phyloP scores from a whole-genome alignment of 2,329 filamentous ascomycete genomes.

The Fusarium sp. region DNA sequence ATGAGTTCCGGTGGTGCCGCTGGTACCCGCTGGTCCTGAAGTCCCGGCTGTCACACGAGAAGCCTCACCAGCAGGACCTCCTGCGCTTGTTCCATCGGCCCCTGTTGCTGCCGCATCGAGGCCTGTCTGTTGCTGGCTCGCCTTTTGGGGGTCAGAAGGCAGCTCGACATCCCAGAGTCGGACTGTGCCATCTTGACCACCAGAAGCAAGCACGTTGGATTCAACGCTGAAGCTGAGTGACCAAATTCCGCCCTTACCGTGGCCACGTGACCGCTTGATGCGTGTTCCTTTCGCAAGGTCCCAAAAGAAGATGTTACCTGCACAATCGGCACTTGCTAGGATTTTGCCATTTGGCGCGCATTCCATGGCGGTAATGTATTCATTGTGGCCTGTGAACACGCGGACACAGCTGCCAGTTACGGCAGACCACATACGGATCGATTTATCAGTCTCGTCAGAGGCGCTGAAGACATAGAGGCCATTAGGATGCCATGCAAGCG shows the following conservation, averaged over 20 bases:
- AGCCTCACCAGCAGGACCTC: conserved; percentile 42
- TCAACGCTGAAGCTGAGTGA: conserved; percentile 94
- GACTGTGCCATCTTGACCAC: conserved; percentile 91
- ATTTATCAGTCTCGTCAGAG: conserved; percentile 84
- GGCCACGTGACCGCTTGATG: conserved; percentile 92
- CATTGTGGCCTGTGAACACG: conserved; percentile 90
- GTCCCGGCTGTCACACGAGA: conserved; percentile 40
- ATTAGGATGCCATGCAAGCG: conserved; percentile 94
- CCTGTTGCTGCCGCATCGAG: conserved; percentile 54
- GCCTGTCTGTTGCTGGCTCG: conserved; percentile 57
- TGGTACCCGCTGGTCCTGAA: conserved; percentile 41
- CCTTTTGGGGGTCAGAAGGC: conserved; percentile 70
- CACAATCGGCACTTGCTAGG: conserved; percentile 88
- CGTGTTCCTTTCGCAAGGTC: conserved; percentile 86
- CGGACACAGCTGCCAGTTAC: conserved; percentile 86
- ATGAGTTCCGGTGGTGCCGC: conserved; percentile 46
- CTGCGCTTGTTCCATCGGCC: conserved; percentile 51
- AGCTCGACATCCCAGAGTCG: conserved; percentile 91
- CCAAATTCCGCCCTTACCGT: conserved; percentile 93
- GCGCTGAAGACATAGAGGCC: conserved; percentile 93
- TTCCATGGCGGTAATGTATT: conserved; percentile 84
- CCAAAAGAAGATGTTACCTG: conserved; percentile 94
- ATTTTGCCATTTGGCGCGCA: conserved; percentile 89
- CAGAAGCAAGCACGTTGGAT: conserved; percentile 88
- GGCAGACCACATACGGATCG: conserved; percentile 97